Evolutionary conservation across 306 rosid species (phyloP), one percentile per base, ranked within the genome.

Genomic region (Vachellia pachyceras): DNA sequence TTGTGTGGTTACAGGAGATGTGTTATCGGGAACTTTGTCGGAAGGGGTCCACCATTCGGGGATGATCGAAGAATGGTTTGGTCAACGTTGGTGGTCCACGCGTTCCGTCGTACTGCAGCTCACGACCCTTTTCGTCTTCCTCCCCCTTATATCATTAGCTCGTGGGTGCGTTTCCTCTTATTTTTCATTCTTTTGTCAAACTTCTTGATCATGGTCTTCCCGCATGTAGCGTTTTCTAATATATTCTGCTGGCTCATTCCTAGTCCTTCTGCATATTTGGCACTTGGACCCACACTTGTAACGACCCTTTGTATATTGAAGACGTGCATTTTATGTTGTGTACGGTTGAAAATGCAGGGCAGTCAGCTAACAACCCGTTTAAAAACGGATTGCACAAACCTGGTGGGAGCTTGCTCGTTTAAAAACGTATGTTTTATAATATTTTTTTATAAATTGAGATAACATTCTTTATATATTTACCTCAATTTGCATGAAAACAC

Each of bases 61-160:
- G 73, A 85, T 91, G 25, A 84, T 91, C 23, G 93, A 91, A 80
- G 95, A 84, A 85, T 86, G 93, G 93, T 87, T 91, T 61, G 93
- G 91, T 78, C 90, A 81, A 66, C 87, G 72, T 39, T 89, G 91
- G 92, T 91, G 92, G 95, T 87, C 91, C 37, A 35, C 86, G 7
- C 93, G 95, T 40, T 85, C 76, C 41, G 77, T 78, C 66, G 78
- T 91, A 75, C 57, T 89, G 25, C 78, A 87, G 14, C 55, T 89
- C 45, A 89, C 93, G 3, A 89, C 90, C 57, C 85, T 89, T 50
- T 13, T 83, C 11, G 83, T 91, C 77, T 83, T 89, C 11, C 80
- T 85, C 15, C 95, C 95, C 67, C 90, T 91, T 10, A 69, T 85
- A 6, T 87, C 86, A 64, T 85, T 89, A 88, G 84, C 93, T 90